A percentile compares a stretch with the other conserved stretches of the same genome.
Evolutionary conservation across 192 early-diverging fungal genomes (phyloP).

Genomic region (Coemansia sp.): DNA sequence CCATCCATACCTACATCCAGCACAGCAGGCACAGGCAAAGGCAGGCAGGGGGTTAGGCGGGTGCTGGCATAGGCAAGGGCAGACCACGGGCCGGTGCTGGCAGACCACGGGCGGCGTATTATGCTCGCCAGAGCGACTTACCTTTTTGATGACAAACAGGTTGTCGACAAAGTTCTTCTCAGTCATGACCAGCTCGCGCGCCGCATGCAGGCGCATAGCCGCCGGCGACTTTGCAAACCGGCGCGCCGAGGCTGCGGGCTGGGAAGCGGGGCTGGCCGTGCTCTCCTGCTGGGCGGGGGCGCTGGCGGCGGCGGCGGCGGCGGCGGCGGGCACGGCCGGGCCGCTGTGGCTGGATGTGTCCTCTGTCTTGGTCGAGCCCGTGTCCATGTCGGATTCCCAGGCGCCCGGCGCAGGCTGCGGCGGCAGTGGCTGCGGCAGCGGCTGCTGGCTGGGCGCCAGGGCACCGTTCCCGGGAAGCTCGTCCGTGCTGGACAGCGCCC

Average conservation of each 20-base stretch:
- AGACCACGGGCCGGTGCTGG: too few species aligned
- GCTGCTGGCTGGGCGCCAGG: neutral
- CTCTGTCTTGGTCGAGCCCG: conserved; percentile 17
- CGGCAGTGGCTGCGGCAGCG: neutral
- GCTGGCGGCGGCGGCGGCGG: neutral
- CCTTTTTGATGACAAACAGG: conserved; percentile 48
- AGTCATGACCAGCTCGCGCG: conserved; percentile 45
- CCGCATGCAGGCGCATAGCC: conserved; percentile 42
- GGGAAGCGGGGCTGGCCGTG: neutral
- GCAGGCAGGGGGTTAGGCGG: neutral
- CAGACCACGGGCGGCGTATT: too few species aligned
- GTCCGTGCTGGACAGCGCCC: conserved; percentile 31
- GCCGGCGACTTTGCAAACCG: conserved; percentile 21
- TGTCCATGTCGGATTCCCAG: conserved; percentile 11
- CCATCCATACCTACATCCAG: too few species aligned
- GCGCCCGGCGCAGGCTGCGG: neutral
- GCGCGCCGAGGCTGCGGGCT: neutral
- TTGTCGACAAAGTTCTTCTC: conserved; percentile 51
- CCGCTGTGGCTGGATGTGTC: neutral
- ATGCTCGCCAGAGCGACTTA: too few species aligned
- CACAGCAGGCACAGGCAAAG: conserved; percentile 1
- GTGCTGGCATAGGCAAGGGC: too few species aligned
- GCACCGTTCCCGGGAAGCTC: conserved; percentile 20
- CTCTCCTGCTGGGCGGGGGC: neutral
- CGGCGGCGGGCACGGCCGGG: neutral